Percentiles rank a stretch among this genome's conserved stretches.
Conservation (phyloP, 202 grass and related monocot species). For the Bolboschoenoplectus hybrid region DNA sequence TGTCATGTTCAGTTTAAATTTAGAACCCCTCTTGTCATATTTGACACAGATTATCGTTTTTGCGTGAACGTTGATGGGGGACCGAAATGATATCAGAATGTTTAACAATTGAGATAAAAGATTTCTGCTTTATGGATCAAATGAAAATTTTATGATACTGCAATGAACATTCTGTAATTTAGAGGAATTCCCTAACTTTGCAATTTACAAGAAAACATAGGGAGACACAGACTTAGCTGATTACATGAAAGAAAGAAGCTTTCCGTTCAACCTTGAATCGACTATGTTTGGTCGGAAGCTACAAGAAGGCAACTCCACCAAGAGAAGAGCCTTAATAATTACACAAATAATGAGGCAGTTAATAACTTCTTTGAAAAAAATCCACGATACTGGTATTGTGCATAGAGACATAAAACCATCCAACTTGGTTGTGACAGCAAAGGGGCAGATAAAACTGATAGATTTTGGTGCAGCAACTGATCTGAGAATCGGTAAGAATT, state of each 20-base stretch:
- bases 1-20: background rate
- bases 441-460: conserved; percentile 92
- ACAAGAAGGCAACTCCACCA: conserved; percentile 50
- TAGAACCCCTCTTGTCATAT: background rate
- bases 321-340: conserved; percentile 70
- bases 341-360: conserved; percentile 96
- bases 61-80: background rate
- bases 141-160: background rate
- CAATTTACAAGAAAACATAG: conserved; percentile 40
- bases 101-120: background rate
- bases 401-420: conserved; percentile 96
- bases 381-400: conserved; percentile 88
- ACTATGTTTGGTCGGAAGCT: conserved; percentile 85
- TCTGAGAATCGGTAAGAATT: conserved; percentile 98
- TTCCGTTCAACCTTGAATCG: conserved; percentile 77
- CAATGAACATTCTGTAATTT: background rate
- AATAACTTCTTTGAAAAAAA: conserved; percentile 83
- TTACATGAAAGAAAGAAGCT: conserved; percentile 57
- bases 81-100: background rate
- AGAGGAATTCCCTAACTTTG: conserved; percentile 7
- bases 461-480: conserved; percentile 95
- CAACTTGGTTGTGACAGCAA: conserved; percentile 83
- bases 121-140: background rate
- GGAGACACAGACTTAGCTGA: conserved; percentile 63
- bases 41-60: background rate